Conservation (phyloP, 1,139 yeast species). For the Magnusiomyces suaveolens region DNA sequence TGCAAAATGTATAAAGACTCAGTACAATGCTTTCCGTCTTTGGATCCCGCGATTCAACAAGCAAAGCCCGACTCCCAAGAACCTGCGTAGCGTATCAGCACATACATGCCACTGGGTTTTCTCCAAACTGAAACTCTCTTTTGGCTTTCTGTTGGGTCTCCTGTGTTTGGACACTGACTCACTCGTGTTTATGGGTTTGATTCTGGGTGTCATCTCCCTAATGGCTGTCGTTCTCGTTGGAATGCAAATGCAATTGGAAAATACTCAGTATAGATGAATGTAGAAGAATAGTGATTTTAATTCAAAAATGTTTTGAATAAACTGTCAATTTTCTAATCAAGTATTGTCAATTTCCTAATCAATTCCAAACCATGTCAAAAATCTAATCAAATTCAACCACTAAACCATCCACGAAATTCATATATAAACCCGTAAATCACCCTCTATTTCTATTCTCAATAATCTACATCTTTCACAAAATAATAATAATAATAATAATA, state of each 20-base stretch:
- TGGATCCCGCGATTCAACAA: neutral
- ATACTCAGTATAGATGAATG: neutral
- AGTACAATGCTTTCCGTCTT: neutral
- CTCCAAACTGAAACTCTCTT: neutral
- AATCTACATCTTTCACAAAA: neutral
- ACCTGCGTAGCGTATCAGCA: neutral
- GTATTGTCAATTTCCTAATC: neutral
- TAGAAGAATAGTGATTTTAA: too few relatives aligned
- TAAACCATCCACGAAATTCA: neutral
- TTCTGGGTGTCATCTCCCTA: neutral
- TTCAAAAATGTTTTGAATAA: too few relatives aligned
- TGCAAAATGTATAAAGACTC: too few relatives aligned
- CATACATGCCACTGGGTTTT: neutral
- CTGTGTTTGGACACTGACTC: neutral
- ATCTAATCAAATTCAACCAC: neutral
- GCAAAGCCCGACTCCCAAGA: neutral
- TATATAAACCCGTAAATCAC: neutral
- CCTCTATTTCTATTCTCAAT: neutral
- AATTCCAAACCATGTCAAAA: neutral
- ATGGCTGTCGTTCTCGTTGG: neutral
- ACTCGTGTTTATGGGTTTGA: neutral
- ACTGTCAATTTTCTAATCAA: too few relatives aligned
- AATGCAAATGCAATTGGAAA: conserved; percentile 1
- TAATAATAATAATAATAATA: neutral
- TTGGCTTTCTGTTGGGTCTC: neutral